A percentile compares a stretch with the other conserved stretches of the same genome.
phyloP scores from a whole-genome alignment of 139 green algal species.

The Coccomyxa sp. region DNA sequence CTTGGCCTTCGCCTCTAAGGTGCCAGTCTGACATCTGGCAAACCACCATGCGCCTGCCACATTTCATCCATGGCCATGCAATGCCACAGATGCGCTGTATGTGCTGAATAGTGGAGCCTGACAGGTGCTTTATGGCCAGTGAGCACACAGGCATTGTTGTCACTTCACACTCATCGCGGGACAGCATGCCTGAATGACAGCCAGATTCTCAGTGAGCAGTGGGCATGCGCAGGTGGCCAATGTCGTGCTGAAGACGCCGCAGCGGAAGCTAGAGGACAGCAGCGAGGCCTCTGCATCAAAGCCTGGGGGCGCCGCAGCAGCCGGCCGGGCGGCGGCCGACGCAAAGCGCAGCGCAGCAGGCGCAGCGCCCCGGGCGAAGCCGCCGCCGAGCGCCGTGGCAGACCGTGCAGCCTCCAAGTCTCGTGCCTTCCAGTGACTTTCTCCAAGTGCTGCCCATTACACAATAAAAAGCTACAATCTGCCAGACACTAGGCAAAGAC shows the following conservation, averaged over 20 bases:
- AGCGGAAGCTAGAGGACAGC: conserved; percentile 23
- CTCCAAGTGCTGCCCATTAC: too few species aligned
- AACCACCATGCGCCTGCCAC: too few species aligned
- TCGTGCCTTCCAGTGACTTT: too few species aligned
- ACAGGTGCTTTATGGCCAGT: not conserved
- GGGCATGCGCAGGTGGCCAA: not conserved
- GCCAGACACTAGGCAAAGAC: too few species aligned
- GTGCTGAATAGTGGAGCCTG: not conserved
- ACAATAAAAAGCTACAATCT: too few species aligned
- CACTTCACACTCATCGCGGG: not conserved
- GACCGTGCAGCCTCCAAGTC: too few species aligned
- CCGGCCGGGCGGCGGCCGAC: too few species aligned
- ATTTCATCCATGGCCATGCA: too few species aligned
- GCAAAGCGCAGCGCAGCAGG: too few species aligned
- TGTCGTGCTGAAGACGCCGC: conserved; percentile 28
- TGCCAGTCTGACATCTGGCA: too few species aligned
- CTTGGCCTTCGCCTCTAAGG: conserved; percentile 57
- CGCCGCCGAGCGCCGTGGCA: too few species aligned
- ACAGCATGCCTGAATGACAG: not conserved
- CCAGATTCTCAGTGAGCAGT: not conserved
- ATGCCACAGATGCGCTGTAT: not conserved
- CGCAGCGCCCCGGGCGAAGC: too few species aligned
- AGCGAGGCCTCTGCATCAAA: not conserved
- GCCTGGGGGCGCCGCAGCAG: not conserved
- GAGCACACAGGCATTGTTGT: not conserved